A percentile compares a stretch with the other conserved stretches of the same genome.
Evolutionary conservation across 2,329 filamentous ascomycete species (phyloP).

Genomic region (Alternaria viburni): DNA sequence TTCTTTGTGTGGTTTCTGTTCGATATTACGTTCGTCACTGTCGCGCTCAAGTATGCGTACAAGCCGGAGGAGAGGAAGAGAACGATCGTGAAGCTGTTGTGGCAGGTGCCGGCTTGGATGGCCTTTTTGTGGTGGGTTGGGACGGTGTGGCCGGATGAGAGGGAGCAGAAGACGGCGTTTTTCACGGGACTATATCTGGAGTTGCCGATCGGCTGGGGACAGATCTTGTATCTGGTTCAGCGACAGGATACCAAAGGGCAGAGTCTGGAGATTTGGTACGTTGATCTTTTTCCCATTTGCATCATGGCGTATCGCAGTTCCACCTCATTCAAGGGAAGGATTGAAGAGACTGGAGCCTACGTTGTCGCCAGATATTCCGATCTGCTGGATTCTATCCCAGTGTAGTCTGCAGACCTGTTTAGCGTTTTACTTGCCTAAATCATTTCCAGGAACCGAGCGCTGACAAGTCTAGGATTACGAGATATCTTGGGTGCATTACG

Average conservation of each 20-base stretch:
- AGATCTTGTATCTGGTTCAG: constrained; percentile 38
- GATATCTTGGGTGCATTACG: constrained; percentile 48
- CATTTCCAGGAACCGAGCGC: background rate
- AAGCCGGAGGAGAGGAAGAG: constrained; percentile 21
- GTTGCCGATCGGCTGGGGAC: constrained; percentile 49
- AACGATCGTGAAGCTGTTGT: constrained; percentile 32
- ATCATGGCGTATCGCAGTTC: background rate
- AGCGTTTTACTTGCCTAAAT: no score
- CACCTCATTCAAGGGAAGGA: no score
- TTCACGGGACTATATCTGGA: constrained; percentile 49
- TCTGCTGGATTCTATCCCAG: no score
- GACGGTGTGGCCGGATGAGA: constrained; percentile 45
- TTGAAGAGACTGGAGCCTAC: no score
- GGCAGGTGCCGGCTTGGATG: constrained; percentile 37
- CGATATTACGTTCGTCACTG: constrained; percentile 43
- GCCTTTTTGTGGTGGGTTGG: constrained; percentile 37
- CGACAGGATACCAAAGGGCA: constrained; percentile 47
- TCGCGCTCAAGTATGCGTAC: constrained; percentile 43
- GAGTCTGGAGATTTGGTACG: constrained; percentile 50
- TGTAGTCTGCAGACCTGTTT: no score
- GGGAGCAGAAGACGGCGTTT: constrained; percentile 50
- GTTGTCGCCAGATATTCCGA: no score
- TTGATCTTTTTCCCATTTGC: background rate
- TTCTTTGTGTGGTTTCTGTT: constrained; percentile 50
- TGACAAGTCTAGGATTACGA: constrained; percentile 40